Evolutionary conservation across 2,329 filamentous ascomycete species (phyloP).

Genomic region (Colletotrichum somersetense): DNA sequence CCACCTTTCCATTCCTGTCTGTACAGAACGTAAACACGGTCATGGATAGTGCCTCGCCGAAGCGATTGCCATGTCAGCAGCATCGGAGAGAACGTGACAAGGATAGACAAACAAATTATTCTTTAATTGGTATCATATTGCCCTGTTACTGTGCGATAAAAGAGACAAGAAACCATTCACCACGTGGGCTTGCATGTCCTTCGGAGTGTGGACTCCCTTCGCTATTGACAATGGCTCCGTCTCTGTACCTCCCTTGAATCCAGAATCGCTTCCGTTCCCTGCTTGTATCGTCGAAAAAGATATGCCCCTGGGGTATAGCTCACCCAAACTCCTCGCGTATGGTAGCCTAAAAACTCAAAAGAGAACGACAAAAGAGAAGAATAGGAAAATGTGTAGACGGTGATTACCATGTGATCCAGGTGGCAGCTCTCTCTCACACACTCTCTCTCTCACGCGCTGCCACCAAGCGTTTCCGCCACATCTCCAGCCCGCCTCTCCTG

Average conservation of each 20-base stretch:
- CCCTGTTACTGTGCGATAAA: not conserved
- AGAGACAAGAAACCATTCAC: constrained; percentile 4
- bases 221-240: not conserved
- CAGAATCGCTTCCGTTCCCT: not conserved
- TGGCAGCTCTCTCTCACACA: no score
- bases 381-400: not conserved
- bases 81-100: no score
- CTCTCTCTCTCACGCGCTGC: constrained; percentile 9
- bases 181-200: not conserved
- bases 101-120: no score
- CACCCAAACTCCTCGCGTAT: constrained; percentile 4
- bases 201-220: no score
- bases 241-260: not conserved
- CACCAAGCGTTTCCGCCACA: constrained; percentile 1
- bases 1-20: no score
- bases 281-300: not conserved
- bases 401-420: not conserved
- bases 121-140: not conserved
- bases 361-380: not conserved
- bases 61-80: not conserved
- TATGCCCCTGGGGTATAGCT: constrained; percentile 22
- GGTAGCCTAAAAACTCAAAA: not conserved
- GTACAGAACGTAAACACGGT: not conserved
- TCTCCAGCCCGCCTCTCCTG: not conserved
- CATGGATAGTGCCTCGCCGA: no score